A percentile compares a stretch with the other conserved stretches of the same genome.
These are phyloP conservation scores for Babesia ovata DNA, from an alignment of 169 alveolate genomes.

Conservation along the genomic window DNA sequence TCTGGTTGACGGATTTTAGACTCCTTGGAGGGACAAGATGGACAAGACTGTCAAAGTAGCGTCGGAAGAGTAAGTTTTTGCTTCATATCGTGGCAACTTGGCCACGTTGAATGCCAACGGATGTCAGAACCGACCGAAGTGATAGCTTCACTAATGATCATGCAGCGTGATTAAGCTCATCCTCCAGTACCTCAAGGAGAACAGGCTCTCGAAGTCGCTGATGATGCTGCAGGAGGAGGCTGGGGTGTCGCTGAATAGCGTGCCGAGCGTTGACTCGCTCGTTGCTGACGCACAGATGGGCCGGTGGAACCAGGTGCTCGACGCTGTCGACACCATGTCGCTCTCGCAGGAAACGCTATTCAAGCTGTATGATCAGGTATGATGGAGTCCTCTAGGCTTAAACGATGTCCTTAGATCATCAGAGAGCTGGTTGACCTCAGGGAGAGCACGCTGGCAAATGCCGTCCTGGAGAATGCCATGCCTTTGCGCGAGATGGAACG, in stretches of 20 bases:
- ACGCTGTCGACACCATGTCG: constrained; percentile 71
- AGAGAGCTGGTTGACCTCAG: constrained; percentile 76
- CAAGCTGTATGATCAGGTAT: constrained; percentile 75
- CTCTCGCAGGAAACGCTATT: constrained; percentile 73
- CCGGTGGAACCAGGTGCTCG: constrained; percentile 77
- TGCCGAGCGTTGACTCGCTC: constrained; percentile 71
- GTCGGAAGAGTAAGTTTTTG: constrained; percentile 27
- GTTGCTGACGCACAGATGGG: constrained; percentile 77
- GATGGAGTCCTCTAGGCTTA: background rate
- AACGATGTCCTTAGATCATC: constrained; percentile 29
- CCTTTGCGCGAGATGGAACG: constrained; percentile 60
- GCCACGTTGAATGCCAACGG: background rate
- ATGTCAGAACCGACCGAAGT: background rate
- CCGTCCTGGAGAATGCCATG: constrained; percentile 52
- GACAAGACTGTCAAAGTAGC: constrained; percentile 34
- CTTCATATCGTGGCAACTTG: background rate
- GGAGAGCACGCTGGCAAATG: constrained; percentile 69
- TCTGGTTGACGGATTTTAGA: no score
- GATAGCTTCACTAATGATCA: background rate
- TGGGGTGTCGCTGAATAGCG: constrained; percentile 72
- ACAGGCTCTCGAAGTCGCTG: constrained; percentile 68
- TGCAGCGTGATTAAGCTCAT: constrained; percentile 68
- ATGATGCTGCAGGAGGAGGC: constrained; percentile 78
- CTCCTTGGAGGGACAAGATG: background rate
- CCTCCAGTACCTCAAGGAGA: constrained; percentile 77